A percentile compares a stretch with the other conserved stretches of the same genome.
phyloP scores from a whole-genome alignment of 768 basidiomycete species.

The Russula virescens region DNA sequence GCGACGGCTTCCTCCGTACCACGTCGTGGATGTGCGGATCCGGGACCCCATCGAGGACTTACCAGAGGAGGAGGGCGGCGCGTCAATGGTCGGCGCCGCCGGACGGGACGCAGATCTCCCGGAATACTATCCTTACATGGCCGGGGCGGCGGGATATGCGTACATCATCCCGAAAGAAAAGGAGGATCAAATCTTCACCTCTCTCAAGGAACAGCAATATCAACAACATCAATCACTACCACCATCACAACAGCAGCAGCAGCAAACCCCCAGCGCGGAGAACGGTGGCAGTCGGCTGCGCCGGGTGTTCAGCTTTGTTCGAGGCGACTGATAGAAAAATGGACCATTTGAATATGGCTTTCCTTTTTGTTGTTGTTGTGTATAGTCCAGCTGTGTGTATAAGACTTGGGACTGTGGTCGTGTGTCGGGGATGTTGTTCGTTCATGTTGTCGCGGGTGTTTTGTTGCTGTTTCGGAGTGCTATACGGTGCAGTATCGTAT shows the following conservation, averaged over 20 bases:
- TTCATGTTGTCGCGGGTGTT: too few relatives aligned
- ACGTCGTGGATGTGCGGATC: conserved; percentile 20
- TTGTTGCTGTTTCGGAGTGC: too few relatives aligned
- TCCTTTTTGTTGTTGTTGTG: too few relatives aligned
- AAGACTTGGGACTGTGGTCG: too few relatives aligned
- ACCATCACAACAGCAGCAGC: not conserved
- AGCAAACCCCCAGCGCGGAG: not conserved
- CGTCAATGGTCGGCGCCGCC: too few relatives aligned
- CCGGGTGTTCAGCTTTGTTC: conserved; percentile 15
- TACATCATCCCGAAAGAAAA: not conserved
- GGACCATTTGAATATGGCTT: too few relatives aligned
- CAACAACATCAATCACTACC: not conserved
- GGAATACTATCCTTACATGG: conserved; percentile 10
- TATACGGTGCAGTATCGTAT: too few relatives aligned
- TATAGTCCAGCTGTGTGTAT: too few relatives aligned
- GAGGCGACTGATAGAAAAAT: not conserved
- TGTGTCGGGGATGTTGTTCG: too few relatives aligned
- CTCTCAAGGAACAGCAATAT: not conserved
- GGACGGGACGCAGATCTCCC: conserved; percentile 7
- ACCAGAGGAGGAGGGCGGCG: not conserved
- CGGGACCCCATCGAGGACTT: conserved; percentile 4
- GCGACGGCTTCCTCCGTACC: conserved; percentile 18
- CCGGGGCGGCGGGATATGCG: not conserved
- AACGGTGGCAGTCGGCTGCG: conserved; percentile 8
- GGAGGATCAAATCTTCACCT: not conserved